Base-by-base conservation (phyloP, 2,329 filamentous ascomycete genomes). In the Alternaria alternata region DNA sequence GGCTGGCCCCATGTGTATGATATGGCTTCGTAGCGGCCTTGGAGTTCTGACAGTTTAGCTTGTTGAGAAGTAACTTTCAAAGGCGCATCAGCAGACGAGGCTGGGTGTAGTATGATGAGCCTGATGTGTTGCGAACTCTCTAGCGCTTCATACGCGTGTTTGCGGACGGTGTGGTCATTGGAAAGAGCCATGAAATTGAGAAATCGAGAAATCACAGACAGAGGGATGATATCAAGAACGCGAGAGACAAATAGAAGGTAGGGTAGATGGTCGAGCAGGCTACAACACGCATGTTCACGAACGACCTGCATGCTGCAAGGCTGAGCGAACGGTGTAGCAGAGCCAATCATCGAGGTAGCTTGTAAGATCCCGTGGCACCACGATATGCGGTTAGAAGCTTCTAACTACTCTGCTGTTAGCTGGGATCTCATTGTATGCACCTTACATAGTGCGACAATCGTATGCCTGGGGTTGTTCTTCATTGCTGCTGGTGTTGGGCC, bases 1-100 rank as follows among this genome's bases (percentile, higher is more conserved):
- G 54, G 51, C 5, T 54, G 30, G 0, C 62, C 62, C 64, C 63
- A 67, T 3, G 59, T 59, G 16, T 65, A 67, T 3, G 58, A 67
- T 7, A 69, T 28, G 0, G 66, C 64, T 2, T 69, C 63, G 20
- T 63, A 67, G 0, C 16, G 9, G 0, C 36, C 22, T 28, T 51
- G 0, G 2, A 26, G 24, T 2, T 26, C 24, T 2, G 24, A 26
- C 2, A 26, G 24, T 7, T 0, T 26, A 26, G 24, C 24, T 7
- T 26, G 24, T 0, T 26, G 1, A 7, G 7, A 26, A 7, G 24
- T 26, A 2, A 26, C 0, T 1, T 26, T 1, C 3, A 51, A 9
- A 4, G 34, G 48, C 4, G 1, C 22, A 2, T 51, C 22, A 14
- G 4, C 11, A 2, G 24, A 39, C 2, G 2, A 9, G 14, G 32